Percentiles rank a stretch among this genome's conserved stretches.
Conservation (phyloP, 148 eudicot species). For the Selenicereus undatus region DNA sequence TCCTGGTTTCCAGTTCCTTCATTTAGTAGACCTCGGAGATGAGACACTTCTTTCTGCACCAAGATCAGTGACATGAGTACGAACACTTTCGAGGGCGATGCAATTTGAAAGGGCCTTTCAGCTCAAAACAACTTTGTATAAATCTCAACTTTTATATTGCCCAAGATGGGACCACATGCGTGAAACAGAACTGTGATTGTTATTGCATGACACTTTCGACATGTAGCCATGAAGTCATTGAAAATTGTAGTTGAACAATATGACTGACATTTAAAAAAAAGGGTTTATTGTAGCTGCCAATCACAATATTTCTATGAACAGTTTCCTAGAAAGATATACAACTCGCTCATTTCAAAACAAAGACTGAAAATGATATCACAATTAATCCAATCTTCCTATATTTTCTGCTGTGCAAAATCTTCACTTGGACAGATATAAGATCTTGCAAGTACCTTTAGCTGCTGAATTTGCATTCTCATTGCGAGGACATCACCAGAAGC, state of each 20-base stretch:
- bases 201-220: background rate
- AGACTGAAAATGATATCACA: background rate
- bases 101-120: background rate
- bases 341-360: background rate
- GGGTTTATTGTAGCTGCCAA: too few relatives aligned
- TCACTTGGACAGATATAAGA: background rate
- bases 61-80: constrained; percentile 11
- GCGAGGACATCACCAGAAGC: constrained; percentile 99
- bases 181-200: background rate
- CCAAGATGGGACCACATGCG: background rate
- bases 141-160: background rate
- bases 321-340: background rate
- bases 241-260: background rate
- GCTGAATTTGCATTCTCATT: constrained; percentile 90
- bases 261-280: too few relatives aligned
- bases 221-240: background rate
- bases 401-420: background rate
- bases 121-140: background rate
- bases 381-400: background rate
- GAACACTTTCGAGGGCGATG: constrained; percentile 5
- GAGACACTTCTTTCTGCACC: constrained; percentile 86
- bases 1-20: constrained; percentile 71
- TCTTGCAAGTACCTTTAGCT: constrained; percentile 63
- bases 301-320: background rate
- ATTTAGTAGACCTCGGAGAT: constrained; percentile 53